Evolutionary conservation across 371 early-diverging fungal genomes (phyloP), one percentile per base, ranked within the genome.

Genomic region (Phascolomyces articulosus): DNA sequence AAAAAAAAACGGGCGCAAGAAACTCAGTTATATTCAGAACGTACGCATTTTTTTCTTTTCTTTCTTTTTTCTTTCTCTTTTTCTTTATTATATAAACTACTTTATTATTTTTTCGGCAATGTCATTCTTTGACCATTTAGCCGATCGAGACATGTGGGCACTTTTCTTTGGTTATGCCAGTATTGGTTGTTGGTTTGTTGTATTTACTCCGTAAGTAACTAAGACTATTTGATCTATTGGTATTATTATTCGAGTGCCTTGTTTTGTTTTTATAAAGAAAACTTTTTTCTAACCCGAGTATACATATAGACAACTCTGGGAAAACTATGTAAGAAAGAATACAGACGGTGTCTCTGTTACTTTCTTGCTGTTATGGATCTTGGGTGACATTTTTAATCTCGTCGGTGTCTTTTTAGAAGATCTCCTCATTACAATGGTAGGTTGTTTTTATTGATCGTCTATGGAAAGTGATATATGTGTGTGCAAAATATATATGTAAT

Each of bases 351-450:
- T 96, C 31, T 89, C 91, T 21, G 56, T 90, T 23, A 64, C 70
- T 0, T 94, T 95, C 62, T 67, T 95, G 2, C 68, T 83, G 26
- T 81, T 90, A 47, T 96, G 96, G 96, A 78, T 93, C 15, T 74
- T 87, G 2, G 96, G 95, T 13, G 96, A 96, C 68, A 71, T 92
- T 28, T 76, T 88, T 71, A 94, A 95, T 74, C 73, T 95, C 55
- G 66, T 89, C 34, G 96, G 95, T 23, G 83, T 88, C 34, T 66
- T 91, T 10, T 69, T 91, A 40, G 92, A 93, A 26, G 69, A 90
- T 41, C 78, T 95, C 48, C 66, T 93, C 55, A 65, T 86, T 29
- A 91, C 93, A 2, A 86, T 89, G 78, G 90, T 91, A 75, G 47
- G 34, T 34, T 11, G 6, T 34, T 34, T 34, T 34, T 34, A 9